phyloP scores from a whole-genome alignment of 441 rosid genomes.

The Pelargonium citronellum region DNA sequence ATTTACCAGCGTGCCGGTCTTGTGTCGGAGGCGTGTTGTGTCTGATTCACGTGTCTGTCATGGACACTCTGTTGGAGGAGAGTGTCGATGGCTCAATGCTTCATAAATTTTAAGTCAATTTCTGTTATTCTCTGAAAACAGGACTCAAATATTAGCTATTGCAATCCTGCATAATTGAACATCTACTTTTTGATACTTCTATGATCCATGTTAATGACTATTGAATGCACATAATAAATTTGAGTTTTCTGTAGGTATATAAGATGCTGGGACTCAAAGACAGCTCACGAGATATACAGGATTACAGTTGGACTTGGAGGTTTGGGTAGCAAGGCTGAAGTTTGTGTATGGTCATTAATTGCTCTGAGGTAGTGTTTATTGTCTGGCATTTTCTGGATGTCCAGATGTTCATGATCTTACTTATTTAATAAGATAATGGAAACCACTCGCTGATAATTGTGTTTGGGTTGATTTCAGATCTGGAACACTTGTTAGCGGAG shows the following conservation, averaged over 20 bases:
- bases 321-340: conserved; percentile 55
- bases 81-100: no score
- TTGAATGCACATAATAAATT: conserved; percentile 17
- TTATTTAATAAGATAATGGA: not conserved
- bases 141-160: no score
- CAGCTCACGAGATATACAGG: conserved; percentile 68
- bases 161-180: not conserved
- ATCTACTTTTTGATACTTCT: not conserved
- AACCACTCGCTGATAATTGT: conserved; percentile 14
- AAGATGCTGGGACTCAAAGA: conserved; percentile 83
- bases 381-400: not conserved
- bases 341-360: conserved; percentile 88
- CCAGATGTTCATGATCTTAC: not conserved
- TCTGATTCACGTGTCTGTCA: no score
- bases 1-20: no score
- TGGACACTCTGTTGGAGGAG: no score
- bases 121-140: not conserved
- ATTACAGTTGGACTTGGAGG: conserved; percentile 89
- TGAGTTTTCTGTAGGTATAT: conserved; percentile 50
- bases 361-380: conserved; percentile 49
- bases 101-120: no score
- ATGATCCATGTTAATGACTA: not conserved
- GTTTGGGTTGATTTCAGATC: conserved; percentile 35
- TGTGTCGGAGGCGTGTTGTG: no score
- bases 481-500: conserved; percentile 90